A percentile compares a stretch with the other conserved stretches of the same genome.
phyloP scores from a whole-genome alignment of 345 rosid species.

The Citrus trifoliata region DNA sequence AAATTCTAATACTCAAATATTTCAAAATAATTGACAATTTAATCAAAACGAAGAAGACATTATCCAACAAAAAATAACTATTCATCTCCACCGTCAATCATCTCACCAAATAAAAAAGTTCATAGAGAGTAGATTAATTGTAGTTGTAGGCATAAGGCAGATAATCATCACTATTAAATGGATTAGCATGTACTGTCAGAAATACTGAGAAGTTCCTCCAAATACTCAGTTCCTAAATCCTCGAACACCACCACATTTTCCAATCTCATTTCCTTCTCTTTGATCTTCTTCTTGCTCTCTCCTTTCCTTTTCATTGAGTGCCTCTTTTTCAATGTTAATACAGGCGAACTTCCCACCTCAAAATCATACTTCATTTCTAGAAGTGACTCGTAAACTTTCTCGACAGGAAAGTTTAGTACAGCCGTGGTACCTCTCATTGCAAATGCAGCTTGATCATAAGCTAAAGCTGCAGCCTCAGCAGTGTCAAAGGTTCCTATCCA shows the following conservation, averaged over 20 bases:
- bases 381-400: conserved; percentile 44
- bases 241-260: conserved; percentile 50
- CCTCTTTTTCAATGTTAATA: conserved; percentile 47
- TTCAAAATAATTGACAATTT: background rate
- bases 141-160: background rate
- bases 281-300: conserved; percentile 36
- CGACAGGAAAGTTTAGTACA: conserved; percentile 43
- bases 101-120: background rate
- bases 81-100: background rate
- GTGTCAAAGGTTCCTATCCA: conserved; percentile 73
- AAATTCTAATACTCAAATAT: background rate
- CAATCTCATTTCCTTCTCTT: conserved; percentile 23
- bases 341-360: conserved; percentile 45
- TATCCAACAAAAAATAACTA: background rate
- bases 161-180: background rate
- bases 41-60: background rate
- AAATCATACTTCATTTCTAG: conserved; percentile 33
- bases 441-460: conserved; percentile 71
- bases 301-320: conserved; percentile 42
- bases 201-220: conserved; percentile 52
- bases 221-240: conserved; percentile 58
- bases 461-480: conserved; percentile 64
- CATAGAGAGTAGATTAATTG: background rate
- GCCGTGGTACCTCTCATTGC: conserved; percentile 56
- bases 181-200: conserved; percentile 17